These are phyloP conservation scores for Xylaria hypoxylon DNA, from an alignment of 2,329 filamentous ascomycete species.

Conservation along the genomic window DNA sequence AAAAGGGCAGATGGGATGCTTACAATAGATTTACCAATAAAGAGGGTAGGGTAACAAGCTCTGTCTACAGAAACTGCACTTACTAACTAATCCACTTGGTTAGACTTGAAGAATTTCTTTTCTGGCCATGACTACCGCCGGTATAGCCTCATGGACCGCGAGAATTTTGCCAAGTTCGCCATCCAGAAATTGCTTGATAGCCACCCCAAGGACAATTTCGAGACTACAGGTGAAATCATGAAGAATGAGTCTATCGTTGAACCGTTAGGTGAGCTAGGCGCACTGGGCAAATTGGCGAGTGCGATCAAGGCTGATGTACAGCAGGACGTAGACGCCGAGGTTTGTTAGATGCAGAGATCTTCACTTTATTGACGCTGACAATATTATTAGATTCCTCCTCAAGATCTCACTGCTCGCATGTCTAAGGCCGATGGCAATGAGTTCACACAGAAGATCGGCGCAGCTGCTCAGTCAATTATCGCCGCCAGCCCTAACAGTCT, in stretches of 20 bases:
- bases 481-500: constrained; percentile 45
- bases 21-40: constrained; percentile 11
- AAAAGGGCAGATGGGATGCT: constrained; percentile 33
- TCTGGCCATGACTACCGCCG: constrained; percentile 19
- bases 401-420: constrained; percentile 6
- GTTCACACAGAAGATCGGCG: constrained; percentile 36
- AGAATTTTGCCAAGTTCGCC: constrained; percentile 39
- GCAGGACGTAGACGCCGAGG: constrained; percentile 46
- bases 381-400: constrained; percentile 22
- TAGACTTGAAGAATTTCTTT: constrained; percentile 23
- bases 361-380: background rate
- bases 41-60: constrained; percentile 16
- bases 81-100: background rate
- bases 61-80: background rate
- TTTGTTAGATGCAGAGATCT: constrained; percentile 20
- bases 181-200: constrained; percentile 40
- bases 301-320: constrained; percentile 41
- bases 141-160: constrained; percentile 30
- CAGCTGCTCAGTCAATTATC: constrained; percentile 43
- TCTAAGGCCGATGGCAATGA: constrained; percentile 27
- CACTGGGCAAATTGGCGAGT: constrained; percentile 33
- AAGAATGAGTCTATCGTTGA: constrained; percentile 32
- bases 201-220: constrained; percentile 29
- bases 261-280: background rate
- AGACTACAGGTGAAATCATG: constrained; percentile 40